Evolutionary conservation across 2,329 filamentous ascomycete genomes (phyloP).

Genomic region (Sclerotinia sclerotiorum): DNA sequence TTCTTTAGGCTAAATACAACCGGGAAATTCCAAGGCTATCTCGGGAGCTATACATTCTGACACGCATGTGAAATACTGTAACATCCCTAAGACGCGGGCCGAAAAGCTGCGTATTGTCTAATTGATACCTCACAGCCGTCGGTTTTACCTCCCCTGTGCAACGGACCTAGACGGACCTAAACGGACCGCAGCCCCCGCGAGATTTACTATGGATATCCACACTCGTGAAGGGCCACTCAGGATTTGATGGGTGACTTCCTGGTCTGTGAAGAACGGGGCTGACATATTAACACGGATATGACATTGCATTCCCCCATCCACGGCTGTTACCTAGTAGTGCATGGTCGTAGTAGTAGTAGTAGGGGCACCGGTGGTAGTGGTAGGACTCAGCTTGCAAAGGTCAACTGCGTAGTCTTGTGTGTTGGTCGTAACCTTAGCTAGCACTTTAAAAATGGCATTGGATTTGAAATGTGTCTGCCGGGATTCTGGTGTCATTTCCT

Average conservation of each 20-base stretch:
- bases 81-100: neutral
- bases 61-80: neutral
- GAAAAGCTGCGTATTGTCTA: neutral
- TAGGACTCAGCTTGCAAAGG: neutral
- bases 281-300: neutral
- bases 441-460: constrained; percentile 3
- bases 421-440: neutral
- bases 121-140: neutral
- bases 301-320: neutral
- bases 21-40: neutral
- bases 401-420: neutral
- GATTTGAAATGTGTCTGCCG: neutral
- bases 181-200: neutral
- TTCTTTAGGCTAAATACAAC: constrained; percentile 17
- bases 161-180: neutral
- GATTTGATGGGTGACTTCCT: neutral
- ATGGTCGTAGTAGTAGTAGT: neutral
- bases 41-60: neutral
- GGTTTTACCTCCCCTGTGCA: neutral
- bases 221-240: neutral
- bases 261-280: constrained; percentile 8
- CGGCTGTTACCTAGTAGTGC: neutral
- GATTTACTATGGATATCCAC: neutral
- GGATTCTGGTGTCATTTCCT: neutral
- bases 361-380: neutral